Evolutionary conservation across 1,284 basidiomycete species (phyloP), one percentile per base, ranked within the genome.

Genomic region (Trichosporon inkin): DNA sequence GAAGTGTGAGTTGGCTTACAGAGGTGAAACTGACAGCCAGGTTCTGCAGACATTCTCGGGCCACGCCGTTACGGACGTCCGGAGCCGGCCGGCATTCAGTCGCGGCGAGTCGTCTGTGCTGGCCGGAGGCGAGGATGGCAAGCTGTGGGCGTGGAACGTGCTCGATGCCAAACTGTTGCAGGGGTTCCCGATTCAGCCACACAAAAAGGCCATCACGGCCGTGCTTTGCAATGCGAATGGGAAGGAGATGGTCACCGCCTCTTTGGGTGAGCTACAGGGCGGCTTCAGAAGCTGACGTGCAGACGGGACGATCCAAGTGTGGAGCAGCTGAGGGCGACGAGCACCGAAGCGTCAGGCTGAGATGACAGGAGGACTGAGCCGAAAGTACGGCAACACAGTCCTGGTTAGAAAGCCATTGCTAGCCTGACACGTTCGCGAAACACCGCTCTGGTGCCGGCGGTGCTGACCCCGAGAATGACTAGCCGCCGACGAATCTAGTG

Each of bases 141-240:
- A 79, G 60, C 80, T 99, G 6, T 93, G 90, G 88, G 86, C 85
- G 38, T 99, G 95, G 94, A 92, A 95, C 71, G 80, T 97, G 57
- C 83, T 96, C 28, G 88, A 92, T 74, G 88, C 84, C 6, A 86
- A 84, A 57, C 79, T 85, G 19, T 70, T 91, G 19, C 79, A 82
- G 58, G 84, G 84, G 20, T 85, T 84, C 41, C 88, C 87, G 6
- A 84, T 84, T 19, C 85, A 85, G 72, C 84, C 85, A 2, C 92
- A 96, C 73, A 81, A 86, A 52, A 91, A 89, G 73, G 84, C 90
- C 22, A 86, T 98, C 44, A 62, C 61, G 7, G 14, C 14, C 13
- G 64, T 65, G 6, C 14, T 66, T 8, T 56, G 44, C 14, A 55
- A 63, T 14, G 91, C 81, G n/a, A 87, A 90, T 60, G 82, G 85